phyloP scores from a whole-genome alignment of 768 basidiomycete genomes.

The Coprinopsis sp. region DNA sequence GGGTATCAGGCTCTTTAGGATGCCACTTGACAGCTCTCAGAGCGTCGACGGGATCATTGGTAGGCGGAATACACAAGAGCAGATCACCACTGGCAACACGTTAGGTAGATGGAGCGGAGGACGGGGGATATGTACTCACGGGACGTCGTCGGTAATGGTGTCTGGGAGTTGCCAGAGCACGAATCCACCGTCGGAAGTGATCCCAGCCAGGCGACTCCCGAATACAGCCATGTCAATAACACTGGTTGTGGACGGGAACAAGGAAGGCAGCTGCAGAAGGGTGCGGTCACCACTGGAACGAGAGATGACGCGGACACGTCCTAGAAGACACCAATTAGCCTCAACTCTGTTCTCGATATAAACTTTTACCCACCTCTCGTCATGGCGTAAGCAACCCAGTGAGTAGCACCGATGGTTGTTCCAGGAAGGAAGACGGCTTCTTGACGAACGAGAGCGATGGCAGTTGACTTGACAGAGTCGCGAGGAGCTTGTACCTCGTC shows the following conservation, averaged over 20 bases:
- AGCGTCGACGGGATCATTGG: conserved; percentile 53
- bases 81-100: conserved; percentile 49
- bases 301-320: conserved; percentile 84
- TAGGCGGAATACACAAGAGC: conserved; percentile 65
- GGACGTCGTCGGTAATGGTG: conserved; percentile 79
- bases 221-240: conserved; percentile 86
- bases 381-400: conserved; percentile 94
- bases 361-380: conserved; percentile 52
- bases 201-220: conserved; percentile 76
- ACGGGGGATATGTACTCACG: conserved; percentile 45
- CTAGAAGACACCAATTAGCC: conserved; percentile 24
- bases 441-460: conserved; percentile 84
- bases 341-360: background rate
- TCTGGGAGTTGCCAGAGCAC: conserved; percentile 87
- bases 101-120: conserved; percentile 3
- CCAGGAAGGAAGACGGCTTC: conserved; percentile 81
- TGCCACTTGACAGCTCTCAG: conserved; percentile 88
- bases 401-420: conserved; percentile 84
- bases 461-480: conserved; percentile 82
- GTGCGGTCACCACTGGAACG: conserved; percentile 86
- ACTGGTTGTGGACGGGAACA: conserved; percentile 58
- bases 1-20: conserved; percentile 71
- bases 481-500: conserved; percentile 72
- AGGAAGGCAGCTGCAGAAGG: conserved; percentile 64
- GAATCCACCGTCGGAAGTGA: conserved; percentile 85